Evolutionary conservation across 192 early-diverging fungal genomes (phyloP).

Genomic region (Mortierella alpina): DNA sequence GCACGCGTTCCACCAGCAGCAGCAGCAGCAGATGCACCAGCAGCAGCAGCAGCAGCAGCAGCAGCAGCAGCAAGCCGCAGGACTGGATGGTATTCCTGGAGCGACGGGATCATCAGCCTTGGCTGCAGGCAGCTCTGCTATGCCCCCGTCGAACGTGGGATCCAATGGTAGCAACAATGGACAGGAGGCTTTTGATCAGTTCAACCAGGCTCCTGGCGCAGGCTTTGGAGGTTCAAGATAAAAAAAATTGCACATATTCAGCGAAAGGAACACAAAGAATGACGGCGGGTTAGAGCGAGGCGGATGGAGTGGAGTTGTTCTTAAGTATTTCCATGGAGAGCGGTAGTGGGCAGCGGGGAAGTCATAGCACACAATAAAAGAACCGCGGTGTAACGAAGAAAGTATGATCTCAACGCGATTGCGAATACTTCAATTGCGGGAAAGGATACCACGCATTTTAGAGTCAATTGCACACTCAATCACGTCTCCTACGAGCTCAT

Average conservation of each 20-base stretch:
- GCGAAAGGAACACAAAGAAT: too few relatives aligned
- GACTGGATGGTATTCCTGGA: conserved; percentile 32
- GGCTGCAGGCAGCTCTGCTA: conserved; percentile 48
- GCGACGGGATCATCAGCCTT: conserved; percentile 41
- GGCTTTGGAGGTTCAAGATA: conserved; percentile 18
- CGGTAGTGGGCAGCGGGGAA: too few relatives aligned
- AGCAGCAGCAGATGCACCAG: not conserved
- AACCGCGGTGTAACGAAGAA: too few relatives aligned
- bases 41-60: conserved; percentile 24
- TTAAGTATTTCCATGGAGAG: too few relatives aligned
- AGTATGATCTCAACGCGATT: too few relatives aligned
- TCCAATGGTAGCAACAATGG: conserved; percentile 31
- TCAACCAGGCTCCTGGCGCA: not conserved
- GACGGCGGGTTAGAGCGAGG: not conserved
- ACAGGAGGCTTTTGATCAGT: conserved; percentile 39
- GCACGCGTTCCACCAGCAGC: not conserved
- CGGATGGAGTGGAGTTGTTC: not conserved
- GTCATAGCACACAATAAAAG: too few relatives aligned
- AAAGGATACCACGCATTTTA: too few relatives aligned
- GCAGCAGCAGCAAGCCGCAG: conserved; percentile 24
- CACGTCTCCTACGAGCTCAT: too few relatives aligned
- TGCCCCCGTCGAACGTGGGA: conserved; percentile 29
- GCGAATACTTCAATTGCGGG: too few relatives aligned
- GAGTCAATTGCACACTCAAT: too few relatives aligned
- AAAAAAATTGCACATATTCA: not conserved